phyloP scores from a whole-genome alignment of 306 rosid genomes.

The Quercus robur region DNA sequence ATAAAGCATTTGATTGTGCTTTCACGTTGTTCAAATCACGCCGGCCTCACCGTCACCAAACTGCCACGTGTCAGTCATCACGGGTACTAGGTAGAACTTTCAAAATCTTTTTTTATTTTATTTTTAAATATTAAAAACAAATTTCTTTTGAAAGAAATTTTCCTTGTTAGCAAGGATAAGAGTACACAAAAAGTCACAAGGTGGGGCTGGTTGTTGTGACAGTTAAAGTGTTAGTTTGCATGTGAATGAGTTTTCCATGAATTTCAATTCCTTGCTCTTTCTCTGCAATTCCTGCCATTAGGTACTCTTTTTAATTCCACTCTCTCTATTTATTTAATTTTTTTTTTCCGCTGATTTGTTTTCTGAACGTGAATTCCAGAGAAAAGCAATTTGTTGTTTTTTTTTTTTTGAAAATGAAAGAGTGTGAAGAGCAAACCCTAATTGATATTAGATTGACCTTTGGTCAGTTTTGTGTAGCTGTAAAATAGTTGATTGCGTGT shows the following conservation, averaged over 20 bases:
- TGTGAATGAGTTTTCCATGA: no score
- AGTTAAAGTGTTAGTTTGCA: no score
- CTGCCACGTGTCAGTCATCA: conserved; percentile 26
- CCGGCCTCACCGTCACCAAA: background rate
- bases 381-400: background rate
- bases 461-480: background rate
- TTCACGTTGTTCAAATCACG: background rate
- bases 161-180: no score
- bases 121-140: background rate
- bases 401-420: background rate
- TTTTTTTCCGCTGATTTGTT: background rate
- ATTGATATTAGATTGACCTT: background rate
- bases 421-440: background rate
- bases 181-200: no score
- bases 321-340: background rate
- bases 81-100: background rate
- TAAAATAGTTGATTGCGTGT: background rate
- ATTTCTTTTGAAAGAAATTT: background rate
- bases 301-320: no score
- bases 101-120: background rate
- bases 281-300: no score
- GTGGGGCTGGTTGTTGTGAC: no score
- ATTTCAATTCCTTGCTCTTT: no score
- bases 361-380: background rate
- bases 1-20: background rate